Percentiles rank a stretch among this genome's conserved stretches.
These are phyloP conservation scores for Capronia epimyces DNA, from an alignment of 2,329 filamentous ascomycete species.

Conservation along the genomic window DNA sequence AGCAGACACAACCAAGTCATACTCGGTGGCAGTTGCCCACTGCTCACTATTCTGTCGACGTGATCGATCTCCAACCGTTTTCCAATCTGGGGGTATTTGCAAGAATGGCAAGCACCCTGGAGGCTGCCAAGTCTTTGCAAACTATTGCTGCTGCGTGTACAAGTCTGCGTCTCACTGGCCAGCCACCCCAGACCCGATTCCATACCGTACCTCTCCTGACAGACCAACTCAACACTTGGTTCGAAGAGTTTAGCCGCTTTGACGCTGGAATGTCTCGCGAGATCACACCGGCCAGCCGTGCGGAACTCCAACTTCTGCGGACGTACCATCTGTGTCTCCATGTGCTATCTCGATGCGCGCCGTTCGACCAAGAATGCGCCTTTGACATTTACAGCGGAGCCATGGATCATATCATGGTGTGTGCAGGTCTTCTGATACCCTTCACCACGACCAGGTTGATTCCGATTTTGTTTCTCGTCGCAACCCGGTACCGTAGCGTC, in stretches of 20 bases:
- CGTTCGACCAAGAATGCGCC: constrained; percentile 12
- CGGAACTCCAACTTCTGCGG: constrained; percentile 11
- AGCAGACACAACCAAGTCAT: constrained; percentile 2
- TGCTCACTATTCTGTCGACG: not conserved
- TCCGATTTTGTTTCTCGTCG: constrained; percentile 20
- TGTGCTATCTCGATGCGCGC: constrained; percentile 18
- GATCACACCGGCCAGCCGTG: not conserved
- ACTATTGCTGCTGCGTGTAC: constrained; percentile 4
- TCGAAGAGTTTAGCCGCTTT: constrained; percentile 6
- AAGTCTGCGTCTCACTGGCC: not conserved
- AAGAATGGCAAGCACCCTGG: constrained; percentile 1
- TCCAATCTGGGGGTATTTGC: not conserved
- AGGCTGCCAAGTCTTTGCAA: constrained; percentile 7
- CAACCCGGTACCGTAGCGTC: constrained; percentile 15
- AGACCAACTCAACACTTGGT: constrained; percentile 15
- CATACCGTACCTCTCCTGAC: constrained; percentile 15
- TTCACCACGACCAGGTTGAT: constrained; percentile 1
- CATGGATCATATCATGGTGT: constrained; percentile 13
- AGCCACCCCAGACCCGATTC: constrained; percentile 13
- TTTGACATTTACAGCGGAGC: constrained; percentile 13
- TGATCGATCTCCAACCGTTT: constrained; percentile 3
- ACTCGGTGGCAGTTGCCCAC: not conserved
- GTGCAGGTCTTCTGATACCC: constrained; percentile 2
- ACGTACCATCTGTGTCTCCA: constrained; percentile 13
- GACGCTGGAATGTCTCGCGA: not conserved